A percentile compares a stretch with the other conserved stretches of the same genome.
Evolutionary conservation across 257 asterid genomes (phyloP).

Genomic region (Cynanchum wilfordii): DNA sequence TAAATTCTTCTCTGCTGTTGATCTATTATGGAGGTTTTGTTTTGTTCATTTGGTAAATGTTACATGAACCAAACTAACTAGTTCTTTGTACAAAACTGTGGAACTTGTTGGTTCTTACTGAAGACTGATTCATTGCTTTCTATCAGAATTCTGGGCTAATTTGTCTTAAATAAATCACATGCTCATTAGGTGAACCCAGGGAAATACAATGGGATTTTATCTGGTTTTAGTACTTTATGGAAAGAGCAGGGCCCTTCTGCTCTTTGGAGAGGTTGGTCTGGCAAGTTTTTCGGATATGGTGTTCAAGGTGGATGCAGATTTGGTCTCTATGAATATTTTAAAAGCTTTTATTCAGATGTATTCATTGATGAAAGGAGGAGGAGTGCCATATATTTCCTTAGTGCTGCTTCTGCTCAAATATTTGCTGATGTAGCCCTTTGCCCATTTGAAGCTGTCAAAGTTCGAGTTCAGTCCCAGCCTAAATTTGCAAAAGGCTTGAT

Average conservation of each 20-base stretch:
- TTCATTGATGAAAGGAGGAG: constrained; percentile 42
- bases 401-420: constrained; percentile 75
- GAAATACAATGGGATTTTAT: constrained; percentile 51
- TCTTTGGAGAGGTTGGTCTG: constrained; percentile 86
- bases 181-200: constrained; percentile 49
- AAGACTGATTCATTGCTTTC: neutral
- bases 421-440: constrained; percentile 77
- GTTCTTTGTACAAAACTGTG: neutral
- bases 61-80: neutral
- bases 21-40: neutral
- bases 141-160: neutral
- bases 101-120: neutral
- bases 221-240: constrained; percentile 58
- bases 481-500: constrained; percentile 58
- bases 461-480: constrained; percentile 55
- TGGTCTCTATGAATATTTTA: constrained; percentile 69
- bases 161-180: constrained; percentile 8
- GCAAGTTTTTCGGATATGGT: constrained; percentile 66
- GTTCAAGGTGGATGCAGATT: constrained; percentile 68
- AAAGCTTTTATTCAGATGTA: constrained; percentile 47
- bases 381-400: constrained; percentile 55
- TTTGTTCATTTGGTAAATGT: neutral
- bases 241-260: constrained; percentile 59
- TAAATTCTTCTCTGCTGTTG: neutral
- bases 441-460: constrained; percentile 79